Evolutionary conservation across 164 flowering plant species (phyloP).

Genomic region (Vitis cinerea): DNA sequence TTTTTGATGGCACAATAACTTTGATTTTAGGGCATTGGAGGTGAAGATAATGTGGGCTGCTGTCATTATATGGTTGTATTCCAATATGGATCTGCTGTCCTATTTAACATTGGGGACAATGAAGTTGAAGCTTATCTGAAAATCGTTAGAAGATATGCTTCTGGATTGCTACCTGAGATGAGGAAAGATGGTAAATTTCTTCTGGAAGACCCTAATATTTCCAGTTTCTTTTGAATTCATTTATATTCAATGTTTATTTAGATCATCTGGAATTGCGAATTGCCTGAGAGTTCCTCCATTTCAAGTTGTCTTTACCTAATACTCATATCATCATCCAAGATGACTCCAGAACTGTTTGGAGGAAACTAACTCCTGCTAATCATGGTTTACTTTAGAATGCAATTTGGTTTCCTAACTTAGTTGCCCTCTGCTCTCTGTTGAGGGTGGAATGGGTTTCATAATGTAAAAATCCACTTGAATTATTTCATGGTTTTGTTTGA

Average conservation of each 20-base stretch:
- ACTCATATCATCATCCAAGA: neutral
- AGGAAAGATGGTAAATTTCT: constrained; percentile 69
- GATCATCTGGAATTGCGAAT: neutral
- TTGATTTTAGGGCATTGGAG: constrained; percentile 41
- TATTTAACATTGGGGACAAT: constrained; percentile 75
- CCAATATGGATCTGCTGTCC: constrained; percentile 85
- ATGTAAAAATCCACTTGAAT: too few relatives aligned
- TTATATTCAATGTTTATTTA: neutral
- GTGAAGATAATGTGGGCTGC: constrained; percentile 27
- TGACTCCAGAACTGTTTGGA: neutral
- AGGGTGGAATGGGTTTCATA: too few relatives aligned
- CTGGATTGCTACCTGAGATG: constrained; percentile 80
- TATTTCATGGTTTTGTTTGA: too few relatives aligned
- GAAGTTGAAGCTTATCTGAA: constrained; percentile 70
- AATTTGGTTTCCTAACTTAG: too few relatives aligned
- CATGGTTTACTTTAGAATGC: too few relatives aligned
- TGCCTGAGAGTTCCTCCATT: neutral
- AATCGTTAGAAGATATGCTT: constrained; percentile 67
- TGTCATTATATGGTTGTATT: constrained; percentile 75
- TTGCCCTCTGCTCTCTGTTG: too few relatives aligned
- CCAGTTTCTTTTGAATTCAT: neutral
- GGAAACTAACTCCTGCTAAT: too few relatives aligned
- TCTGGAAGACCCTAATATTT: too few relatives aligned
- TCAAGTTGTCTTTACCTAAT: neutral
- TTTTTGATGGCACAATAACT: neutral